Conservation (phyloP, 73 alveolate genomes). For the Paraurostyla sp. region DNA sequence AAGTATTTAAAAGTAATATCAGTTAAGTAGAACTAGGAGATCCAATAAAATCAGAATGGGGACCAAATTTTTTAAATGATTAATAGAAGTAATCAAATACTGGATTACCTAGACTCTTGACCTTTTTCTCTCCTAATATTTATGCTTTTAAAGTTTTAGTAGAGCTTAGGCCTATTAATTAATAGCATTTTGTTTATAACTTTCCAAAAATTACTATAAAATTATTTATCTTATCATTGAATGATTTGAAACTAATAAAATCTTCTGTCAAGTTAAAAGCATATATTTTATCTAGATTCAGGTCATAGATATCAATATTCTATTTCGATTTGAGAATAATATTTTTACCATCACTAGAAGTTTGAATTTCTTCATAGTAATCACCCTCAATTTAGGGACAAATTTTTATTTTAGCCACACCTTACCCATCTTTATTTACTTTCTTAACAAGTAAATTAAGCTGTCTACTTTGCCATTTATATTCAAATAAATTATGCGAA, state of each 20-base stretch:
- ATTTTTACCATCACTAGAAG: conserved; percentile 31
- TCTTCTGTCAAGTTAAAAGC: neutral
- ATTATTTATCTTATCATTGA: neutral
- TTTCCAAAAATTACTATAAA: neutral
- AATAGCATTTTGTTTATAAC: neutral
- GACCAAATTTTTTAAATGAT: conserved; percentile 35
- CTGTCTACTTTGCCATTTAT: conserved; percentile 20
- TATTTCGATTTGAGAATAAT: neutral
- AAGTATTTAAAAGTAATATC: neutral
- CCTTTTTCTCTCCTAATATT: neutral
- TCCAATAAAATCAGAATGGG: conserved; percentile 43
- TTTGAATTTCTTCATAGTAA: neutral
- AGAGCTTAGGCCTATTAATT: neutral
- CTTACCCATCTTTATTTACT: conserved; percentile 38
- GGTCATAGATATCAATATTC: conserved; percentile 2
- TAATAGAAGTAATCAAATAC: conserved; percentile 9
- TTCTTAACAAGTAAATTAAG: neutral
- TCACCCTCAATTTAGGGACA: neutral
- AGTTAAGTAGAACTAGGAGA: conserved; percentile 1
- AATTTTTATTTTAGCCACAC: conserved; percentile 10
- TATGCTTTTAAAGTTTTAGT: neutral
- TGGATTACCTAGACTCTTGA: conserved; percentile 26
- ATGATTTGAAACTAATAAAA: neutral
- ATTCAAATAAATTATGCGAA: neutral
- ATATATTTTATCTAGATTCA: neutral